Evolutionary conservation across 768 basidiomycete species (phyloP), one percentile per base, ranked within the genome.

Genomic region (Naganishia friedmannii): DNA sequence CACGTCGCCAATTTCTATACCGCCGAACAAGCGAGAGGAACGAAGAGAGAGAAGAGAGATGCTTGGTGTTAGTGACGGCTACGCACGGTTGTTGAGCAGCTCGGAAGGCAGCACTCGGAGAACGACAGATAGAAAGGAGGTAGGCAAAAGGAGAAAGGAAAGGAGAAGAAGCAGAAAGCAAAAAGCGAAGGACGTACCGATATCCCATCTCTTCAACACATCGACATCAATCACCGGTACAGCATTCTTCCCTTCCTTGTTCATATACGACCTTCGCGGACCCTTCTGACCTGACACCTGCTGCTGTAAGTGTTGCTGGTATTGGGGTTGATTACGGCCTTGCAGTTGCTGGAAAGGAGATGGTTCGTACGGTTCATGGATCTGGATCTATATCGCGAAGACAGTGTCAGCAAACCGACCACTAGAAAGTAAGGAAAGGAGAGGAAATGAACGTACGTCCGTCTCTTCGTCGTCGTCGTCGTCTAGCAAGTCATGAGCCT

Each of bases 1-100:
- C 17, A 63, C 60, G 26, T 63, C 60, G 8, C 60, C 60, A 17
- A 63, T 45, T 29, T 63, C 60, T 63, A 26, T 45, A 13, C 3
- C 7, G 34, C 34, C 34, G 34, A 12, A 37, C 12, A 37, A 37
- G 12, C 34, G 12, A 12, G 12, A 37, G 34, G 12, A 4, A 12
- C 34, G 34, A 12, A 37, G 12, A 37, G 34, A 37, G 34, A 37
- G 34, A 12, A 37, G 34, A 37, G 34, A 12, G 4, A 37, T 37
- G 12, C 9, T 13, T 8, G 42, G 42, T 42, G 2, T 42, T 42
- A 42, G 42, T 10, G 15, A 42, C 15, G 42, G 15, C 15, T 5
- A 10, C 15, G 9, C 2, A 15, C 2, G 42, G 15, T 42, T 42
- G 42, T 8, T 13, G 7, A 2, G 9, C 42, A 10, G 7, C 2